These are phyloP conservation scores for Phlegmacium glaucopus DNA, from an alignment of 768 basidiomycete species.

Conservation along the genomic window DNA sequence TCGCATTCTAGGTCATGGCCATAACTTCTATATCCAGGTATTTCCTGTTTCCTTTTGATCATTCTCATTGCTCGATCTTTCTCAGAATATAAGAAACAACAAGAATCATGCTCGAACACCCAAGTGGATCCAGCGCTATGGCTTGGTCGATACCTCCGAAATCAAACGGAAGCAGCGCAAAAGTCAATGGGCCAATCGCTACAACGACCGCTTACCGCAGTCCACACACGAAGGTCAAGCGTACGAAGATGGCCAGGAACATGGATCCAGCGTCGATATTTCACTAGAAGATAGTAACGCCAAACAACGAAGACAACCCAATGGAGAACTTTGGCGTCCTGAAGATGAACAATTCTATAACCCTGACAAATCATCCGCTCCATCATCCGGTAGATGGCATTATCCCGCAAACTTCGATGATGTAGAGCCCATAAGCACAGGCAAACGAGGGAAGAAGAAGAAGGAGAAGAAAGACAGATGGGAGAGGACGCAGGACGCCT, in stretches of 20 bases:
- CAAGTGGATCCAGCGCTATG: constrained; percentile 90
- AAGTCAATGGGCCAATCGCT: constrained; percentile 85
- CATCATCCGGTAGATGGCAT: constrained; percentile 65
- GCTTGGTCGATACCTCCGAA: constrained; percentile 79
- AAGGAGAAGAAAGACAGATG: constrained; percentile 85
- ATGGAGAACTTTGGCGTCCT: constrained; percentile 66
- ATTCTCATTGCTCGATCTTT: constrained; percentile 5
- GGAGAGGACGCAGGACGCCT: constrained; percentile 85
- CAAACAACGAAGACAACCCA: constrained; percentile 32
- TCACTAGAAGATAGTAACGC: constrained; percentile 25
- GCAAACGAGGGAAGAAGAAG: constrained; percentile 52
- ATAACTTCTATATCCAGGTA: constrained; percentile 93
- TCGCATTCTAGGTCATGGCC: constrained; percentile 64
- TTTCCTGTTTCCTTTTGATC: constrained; percentile 3
- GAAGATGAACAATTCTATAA: constrained; percentile 79
- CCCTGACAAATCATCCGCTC: constrained; percentile 34
- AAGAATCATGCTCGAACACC: constrained; percentile 91
- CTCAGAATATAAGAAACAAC: constrained; percentile 92
- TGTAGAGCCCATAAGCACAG: constrained; percentile 34
- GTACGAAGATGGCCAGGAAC: constrained; percentile 78
- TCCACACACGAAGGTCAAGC: constrained; percentile 70
- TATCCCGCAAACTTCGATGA: constrained; percentile 87
- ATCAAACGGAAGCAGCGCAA: constrained; percentile 75
- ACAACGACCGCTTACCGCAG: constrained; percentile 73
- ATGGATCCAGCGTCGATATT: constrained; percentile 39